Base-by-base conservation (phyloP, 352 stramenopile species). In the Peronosclerospora sorghi region DNA sequence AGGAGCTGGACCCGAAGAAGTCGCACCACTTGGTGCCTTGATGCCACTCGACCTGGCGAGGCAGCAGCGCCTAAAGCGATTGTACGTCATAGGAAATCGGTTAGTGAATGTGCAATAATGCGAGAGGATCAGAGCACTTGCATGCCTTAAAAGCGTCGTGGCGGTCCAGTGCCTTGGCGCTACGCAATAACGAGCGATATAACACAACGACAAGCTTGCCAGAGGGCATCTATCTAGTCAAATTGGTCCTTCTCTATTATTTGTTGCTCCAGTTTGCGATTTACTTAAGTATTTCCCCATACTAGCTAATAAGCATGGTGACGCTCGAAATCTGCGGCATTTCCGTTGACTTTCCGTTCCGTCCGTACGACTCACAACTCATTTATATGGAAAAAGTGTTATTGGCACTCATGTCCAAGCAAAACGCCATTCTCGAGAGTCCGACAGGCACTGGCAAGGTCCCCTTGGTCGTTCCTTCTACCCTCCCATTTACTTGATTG, bases 381-480 rank as follows among this genome's bases (percentile, higher is more conserved):
- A 82, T 96, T 1, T 98, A 98, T 62, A 99, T 99, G 94, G 68
- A 85, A 55, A 95, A 93, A 41, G 95, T 98, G 0, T 62, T 99
- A 18, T 52, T 87, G 45, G 74, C 95, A 13, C 74, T 98, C 23
- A 60, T 81, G 13, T 79, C 59, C 40, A 90, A 84, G 45, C 79
- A 96, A 59, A 97, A 98, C 61, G 96, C 96, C 7, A 83, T 99
- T 34, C 73, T 99, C 17, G 96, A 99, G 69, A 97, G 80, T 54
- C 96, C 96, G 27, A 99, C 96, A 18, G 96, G 96, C 38, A 99
- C 96, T 0, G 96, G 95, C 40, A 99, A 99, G 67, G 79, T 92
- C 10, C 1, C 6, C 21, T 26, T 26, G 21, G 6, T 26, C 21
- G 21, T 26, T 26, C 21, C 3, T 26, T 26, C 21, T 26, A 26